Evolutionary conservation across 208 protist genomes (phyloP).

Genomic region (Trichomonas tenax): DNA sequence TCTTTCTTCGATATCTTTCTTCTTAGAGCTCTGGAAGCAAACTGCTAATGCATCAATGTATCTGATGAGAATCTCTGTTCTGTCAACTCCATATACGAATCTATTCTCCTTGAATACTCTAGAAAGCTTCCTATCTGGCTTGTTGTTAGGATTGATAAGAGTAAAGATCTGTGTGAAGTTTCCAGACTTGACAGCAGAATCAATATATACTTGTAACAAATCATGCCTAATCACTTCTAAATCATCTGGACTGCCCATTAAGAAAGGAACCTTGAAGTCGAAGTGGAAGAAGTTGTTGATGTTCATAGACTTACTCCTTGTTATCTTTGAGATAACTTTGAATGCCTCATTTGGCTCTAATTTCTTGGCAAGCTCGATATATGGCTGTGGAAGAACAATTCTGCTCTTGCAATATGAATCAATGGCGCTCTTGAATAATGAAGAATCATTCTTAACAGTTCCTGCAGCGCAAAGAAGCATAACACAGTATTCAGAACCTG

Average conservation of each 20-base stretch:
- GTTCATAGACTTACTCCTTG: not conserved
- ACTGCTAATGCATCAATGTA: not conserved
- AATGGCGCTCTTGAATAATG: not conserved
- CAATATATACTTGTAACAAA: not conserved
- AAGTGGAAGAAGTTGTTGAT: slow-evolving; percentile 19
- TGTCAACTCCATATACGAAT: not conserved
- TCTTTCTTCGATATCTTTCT: not conserved
- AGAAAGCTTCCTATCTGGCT: not conserved
- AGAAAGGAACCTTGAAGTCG: not conserved
- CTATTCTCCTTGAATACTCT: not conserved
- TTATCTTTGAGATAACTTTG: not conserved
- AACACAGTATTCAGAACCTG: not conserved
- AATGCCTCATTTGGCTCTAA: not conserved
- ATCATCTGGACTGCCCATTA: not conserved
- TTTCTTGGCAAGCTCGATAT: not conserved
- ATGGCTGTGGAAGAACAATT: not conserved
- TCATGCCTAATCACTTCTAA: not conserved
- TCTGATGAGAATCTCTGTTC: not conserved
- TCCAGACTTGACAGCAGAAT: not conserved
- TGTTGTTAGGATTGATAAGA: not conserved
- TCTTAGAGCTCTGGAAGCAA: not conserved
- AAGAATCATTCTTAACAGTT: not conserved
- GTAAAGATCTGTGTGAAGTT: not conserved
- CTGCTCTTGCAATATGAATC: not conserved
- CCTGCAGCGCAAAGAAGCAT: not conserved